These are phyloP conservation scores for Colletotrichum sp. DNA, from an alignment of 2,329 filamentous ascomycete genomes.

Conservation along the genomic window DNA sequence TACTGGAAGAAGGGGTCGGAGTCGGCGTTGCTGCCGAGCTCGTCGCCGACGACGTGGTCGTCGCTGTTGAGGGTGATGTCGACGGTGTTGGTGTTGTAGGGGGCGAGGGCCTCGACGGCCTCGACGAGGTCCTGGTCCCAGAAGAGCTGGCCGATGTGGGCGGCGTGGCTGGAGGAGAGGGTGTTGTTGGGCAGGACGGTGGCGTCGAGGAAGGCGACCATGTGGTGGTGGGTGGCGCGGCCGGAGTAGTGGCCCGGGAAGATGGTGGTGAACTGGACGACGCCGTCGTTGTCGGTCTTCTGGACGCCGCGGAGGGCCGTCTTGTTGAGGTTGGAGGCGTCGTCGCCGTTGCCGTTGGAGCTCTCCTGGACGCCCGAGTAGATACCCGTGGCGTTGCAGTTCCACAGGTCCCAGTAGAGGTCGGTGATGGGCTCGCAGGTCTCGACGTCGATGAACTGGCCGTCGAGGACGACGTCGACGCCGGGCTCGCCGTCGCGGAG, in stretches of 20 bases:
- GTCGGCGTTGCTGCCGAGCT: constrained; percentile 46
- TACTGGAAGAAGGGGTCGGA: constrained; percentile 60
- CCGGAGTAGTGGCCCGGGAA: constrained; percentile 50
- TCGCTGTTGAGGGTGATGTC: constrained; percentile 26
- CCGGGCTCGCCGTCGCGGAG: constrained; percentile 7
- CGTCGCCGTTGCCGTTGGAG: constrained; percentile 16
- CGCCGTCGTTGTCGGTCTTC: constrained; percentile 23
- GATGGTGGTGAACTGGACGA: constrained; percentile 44
- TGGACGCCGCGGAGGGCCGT: constrained; percentile 8
- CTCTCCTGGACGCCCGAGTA: constrained; percentile 36
- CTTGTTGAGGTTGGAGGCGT: constrained; percentile 1
- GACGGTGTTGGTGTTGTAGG: constrained; percentile 12
- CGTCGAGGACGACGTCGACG: constrained; percentile 9
- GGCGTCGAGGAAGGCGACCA: constrained; percentile 20
- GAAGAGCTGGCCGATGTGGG: constrained; percentile 24
- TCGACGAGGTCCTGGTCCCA: constrained; percentile 9
- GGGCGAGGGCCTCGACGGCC: neutral
- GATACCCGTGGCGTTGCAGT: constrained; percentile 41
- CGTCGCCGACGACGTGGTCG: constrained; percentile 47
- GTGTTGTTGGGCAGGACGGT: constrained; percentile 43
- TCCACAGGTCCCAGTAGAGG: constrained; percentile 25
- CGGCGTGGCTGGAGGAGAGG: constrained; percentile 45
- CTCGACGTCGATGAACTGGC: constrained; percentile 15
- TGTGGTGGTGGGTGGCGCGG: constrained; percentile 53
- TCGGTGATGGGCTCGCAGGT: constrained; percentile 17